Base-by-base conservation (phyloP, 768 basidiomycete species). In the Kwoniella pini region DNA sequence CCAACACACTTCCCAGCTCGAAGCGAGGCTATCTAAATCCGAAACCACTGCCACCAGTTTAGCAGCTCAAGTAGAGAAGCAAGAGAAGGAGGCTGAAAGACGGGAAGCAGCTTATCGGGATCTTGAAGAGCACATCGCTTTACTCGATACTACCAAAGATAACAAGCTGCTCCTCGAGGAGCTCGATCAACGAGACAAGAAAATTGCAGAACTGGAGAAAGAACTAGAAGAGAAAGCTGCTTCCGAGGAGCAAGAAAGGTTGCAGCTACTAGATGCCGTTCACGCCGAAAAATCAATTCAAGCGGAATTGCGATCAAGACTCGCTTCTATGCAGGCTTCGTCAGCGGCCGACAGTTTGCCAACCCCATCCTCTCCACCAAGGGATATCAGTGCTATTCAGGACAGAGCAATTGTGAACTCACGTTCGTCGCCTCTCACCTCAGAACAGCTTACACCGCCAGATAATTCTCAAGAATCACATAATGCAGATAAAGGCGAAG, bases 1-100 rank as follows among this genome's bases (percentile, higher is more conserved):
- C 24, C 84, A 86, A 65, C 95, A 97, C 78, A 90, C 96, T 60
- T 81, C 85, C 10, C 92, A 94, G 49, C 83, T 98, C 27, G 95
- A 98, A 78, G 81, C 83, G 44, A 88, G 91, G 24, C 82, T 96
- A 6, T 81, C 85, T 17, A 71, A 69, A 45, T 62, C 75, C 1
- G 77, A 79, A 51, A 57, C 68, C 4, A 40, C 60, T 1, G 43
- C 90, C 7, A 80, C 88, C 4, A 77, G 79, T 10, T 82, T 96
- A 5, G 85, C 87, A 44, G 84, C 82, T 46, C 86, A 83, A 24
- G 85, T 97, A 22, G 90, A 90, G 67, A 81, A 77, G 11, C 82
- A 95, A 36, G 95, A 97, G 79, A 79, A 74, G 44, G 91, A 94
- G 51, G 83, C 87, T 48, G 87, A 88, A 57, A 80, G 83, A n/a